Conservation (phyloP, 345 rosid species). For the Aurinia saxatilis region DNA sequence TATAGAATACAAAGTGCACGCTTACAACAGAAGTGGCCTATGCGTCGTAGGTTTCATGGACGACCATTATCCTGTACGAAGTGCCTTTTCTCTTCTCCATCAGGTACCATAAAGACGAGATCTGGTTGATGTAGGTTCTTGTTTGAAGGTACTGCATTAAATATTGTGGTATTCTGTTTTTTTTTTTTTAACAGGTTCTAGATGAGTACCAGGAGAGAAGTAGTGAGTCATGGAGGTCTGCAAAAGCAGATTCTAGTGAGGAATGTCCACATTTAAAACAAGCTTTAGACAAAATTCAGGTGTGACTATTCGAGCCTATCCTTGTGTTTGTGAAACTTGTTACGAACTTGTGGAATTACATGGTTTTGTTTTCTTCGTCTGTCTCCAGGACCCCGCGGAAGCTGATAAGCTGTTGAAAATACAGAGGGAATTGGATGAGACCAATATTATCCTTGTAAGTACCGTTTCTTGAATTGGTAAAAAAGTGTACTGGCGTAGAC, state of each 20-base stretch:
- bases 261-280: conserved; percentile 78
- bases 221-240: conserved; percentile 81
- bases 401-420: conserved; percentile 95
- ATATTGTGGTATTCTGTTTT: no score
- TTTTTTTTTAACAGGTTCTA: conserved; percentile 45
- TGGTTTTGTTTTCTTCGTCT: no score
- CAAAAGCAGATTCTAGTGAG: conserved; percentile 48
- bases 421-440: conserved; percentile 97
- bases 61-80: conserved; percentile 88
- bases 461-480: no score
- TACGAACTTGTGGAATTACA: no score
- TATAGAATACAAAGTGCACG: conserved; percentile 86
- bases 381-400: conserved; percentile 99
- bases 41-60: conserved; percentile 91
- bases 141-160: no score
- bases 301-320: no score
- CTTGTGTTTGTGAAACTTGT: no score
- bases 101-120: no score
- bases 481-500: no score
- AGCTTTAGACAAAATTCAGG: conserved; percentile 77
- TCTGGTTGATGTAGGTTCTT: no score
- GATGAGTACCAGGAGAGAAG: conserved; percentile 94
- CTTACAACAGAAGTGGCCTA: conserved; percentile 86
- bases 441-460: conserved; percentile 97
- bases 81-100: conserved; percentile 83